Evolutionary conservation across 495 filamentous ascomycete species (phyloP), one percentile per base, ranked within the genome.

Genomic region (Collariella sp.): DNA sequence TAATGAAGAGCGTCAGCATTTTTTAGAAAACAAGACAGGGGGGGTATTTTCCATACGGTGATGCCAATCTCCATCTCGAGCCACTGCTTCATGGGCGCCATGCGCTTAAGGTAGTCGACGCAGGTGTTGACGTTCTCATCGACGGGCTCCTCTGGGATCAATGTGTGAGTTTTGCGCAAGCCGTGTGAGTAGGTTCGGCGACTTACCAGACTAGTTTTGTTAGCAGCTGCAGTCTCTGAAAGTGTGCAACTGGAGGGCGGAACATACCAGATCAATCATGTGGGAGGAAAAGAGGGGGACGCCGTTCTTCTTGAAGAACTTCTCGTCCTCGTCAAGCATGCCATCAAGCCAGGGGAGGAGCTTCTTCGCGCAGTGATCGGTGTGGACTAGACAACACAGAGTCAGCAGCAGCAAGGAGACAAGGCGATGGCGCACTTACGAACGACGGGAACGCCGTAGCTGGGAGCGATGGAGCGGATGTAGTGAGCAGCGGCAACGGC

Each of bases 81-180:
- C 88, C 89, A 99, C 71, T 96, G 89, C 77, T 95, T 95, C 88
- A 96, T 87, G 51, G 90, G 89, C 36, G 87, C 86, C 58, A 84
- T 87, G 57, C 91, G 83, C 81, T 95, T 85, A 35, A 96, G 78
- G 79, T 97, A 96, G 66, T 84, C 80, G 65, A 84, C 86, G 54
- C 90, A 96, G 62, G 88, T 95, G 57, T 82, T 60, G 63, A 99
- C 91, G 83, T 99, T 99, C 70, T 78, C 83, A 34, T 91, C 82
- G 48, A 95, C 83, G 26, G 76, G 67, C 77, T 97, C 93, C 79
- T 96, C 91, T 33, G 81, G 38, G 84, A 11, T 33, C 13, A n/a
- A 9, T 16, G 34, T 33, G 33, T 46, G 11, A 56, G 41, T 7
- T 52, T 4, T 38, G 20, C 19, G 6, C 7, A 22, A 20, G 19